Base-by-base conservation (phyloP, 768 basidiomycete genomes). In the Serendipita sp. region DNA sequence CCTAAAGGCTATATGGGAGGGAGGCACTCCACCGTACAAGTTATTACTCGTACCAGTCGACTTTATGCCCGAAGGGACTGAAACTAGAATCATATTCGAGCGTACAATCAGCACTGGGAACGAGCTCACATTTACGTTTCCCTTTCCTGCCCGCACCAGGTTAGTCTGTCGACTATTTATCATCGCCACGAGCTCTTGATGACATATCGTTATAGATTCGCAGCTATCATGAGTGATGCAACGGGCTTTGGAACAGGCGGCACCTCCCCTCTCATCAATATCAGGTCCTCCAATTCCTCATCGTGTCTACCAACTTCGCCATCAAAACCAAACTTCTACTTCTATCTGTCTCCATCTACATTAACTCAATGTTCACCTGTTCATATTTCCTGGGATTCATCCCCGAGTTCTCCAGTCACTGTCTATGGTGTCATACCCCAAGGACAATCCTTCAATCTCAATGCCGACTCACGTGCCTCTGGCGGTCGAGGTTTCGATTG, bases 361-460 rank as follows among this genome's bases (percentile, higher is more conserved):
- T 60, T 64, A 15, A 41, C 65, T 77, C 68, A 51, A 45, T 63
- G 66, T 48, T 41, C 8, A 45, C 28, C 15, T 45, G n/a, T 41
- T 18, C 3, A 28, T n/a, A 65, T 69, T 35, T 65, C 68, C 3
- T 69, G 68, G 64, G n/a, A 78, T 72, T 87, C 88, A 71, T 76
- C 82, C 30, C 87, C 87, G 2, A 77, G 89, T 47, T 89, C 91
- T 37, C 89, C 89, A 1, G 89, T 89, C 0, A 88, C 88, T 0
- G 88, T 90, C 71, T 46, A 63, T 38, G 66, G 63, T 2, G 35
- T 66, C 48, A 80, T 91, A 51, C 85, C 86, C 1, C 66, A 78
- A 67, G 77, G 77, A 11, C 35, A 70, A 2, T 71, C 86, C 24
- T 80, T 85, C 7, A 70, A 76, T 5, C 66, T 58, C 0, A 72